Evolutionary conservation across 2,329 filamentous ascomycete genomes (phyloP), one percentile per base, ranked within the genome.

Genomic region (Xylariaceae sp.): DNA sequence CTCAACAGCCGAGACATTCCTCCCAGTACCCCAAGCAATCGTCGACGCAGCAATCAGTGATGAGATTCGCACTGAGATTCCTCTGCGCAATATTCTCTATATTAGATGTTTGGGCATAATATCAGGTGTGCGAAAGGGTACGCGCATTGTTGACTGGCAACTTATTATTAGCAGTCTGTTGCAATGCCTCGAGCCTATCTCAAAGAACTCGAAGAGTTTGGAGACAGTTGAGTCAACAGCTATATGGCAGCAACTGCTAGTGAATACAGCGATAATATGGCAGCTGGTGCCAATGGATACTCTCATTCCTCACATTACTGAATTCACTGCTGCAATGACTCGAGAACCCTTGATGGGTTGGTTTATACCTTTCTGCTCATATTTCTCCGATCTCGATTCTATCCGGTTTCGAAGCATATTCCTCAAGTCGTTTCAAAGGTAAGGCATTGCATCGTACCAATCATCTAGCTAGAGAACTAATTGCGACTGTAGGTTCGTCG

Each of bases 291-390:
- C 93, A 1, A 87, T 96, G 71, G 91, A 96, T 66, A 83, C 88
- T 6, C 77, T 96, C 31, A 87, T 96, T 37, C 85, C 90, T 1
- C 82, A 85, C 33, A 82, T 93, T 54, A 82, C 84, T 14, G 75
- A 84, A 3, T 80, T 96, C 41, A 83, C 85, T 70, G 85, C 88
- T 29, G 77, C 78, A 3, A 76, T 96, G 44, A 86, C 84, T 3
- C 82, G 83, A 48, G 85, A 89, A 40, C 81, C 82, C 1, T 82
- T 93, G 67, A 84, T 88, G 67, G 75, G 75, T 48, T 88, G 87
- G 78, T 98, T 96, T 71, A 82, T 98, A 39, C 83, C 87, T 0
- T 96, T 98, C 73, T 97, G 92, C 74, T 88, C 88, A 12, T 87
- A 91, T 49, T 87, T 95, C 65, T 88, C 91, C 0, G 84, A 91